Conservation (phyloP, 805 yeast genomes). For the Wickerhamomyces ciferrii region DNA sequence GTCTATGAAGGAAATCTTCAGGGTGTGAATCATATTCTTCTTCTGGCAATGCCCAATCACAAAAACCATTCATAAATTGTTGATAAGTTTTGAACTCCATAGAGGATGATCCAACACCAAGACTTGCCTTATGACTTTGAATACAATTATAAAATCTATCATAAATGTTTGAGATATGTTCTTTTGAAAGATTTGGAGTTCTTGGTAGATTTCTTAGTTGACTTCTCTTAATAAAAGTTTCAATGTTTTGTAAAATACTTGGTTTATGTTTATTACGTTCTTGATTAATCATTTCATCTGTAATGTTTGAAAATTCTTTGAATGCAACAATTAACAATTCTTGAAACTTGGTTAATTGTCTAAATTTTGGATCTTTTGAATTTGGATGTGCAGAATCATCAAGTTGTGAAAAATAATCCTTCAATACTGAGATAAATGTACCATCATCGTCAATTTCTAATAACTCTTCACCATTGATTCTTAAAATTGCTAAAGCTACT, state of each 20-base stretch:
- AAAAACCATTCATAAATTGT: slow-evolving; percentile 70
- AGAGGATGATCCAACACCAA: slow-evolving; percentile 52
- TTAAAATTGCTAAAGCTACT: slow-evolving; percentile 85
- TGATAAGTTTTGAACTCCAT: slow-evolving; percentile 73
- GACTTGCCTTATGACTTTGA: slow-evolving; percentile 51
- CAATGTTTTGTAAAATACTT: slow-evolving; percentile 79
- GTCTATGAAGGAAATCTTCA: slow-evolving; percentile 48
- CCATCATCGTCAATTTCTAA: slow-evolving; percentile 87
- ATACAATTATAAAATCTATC: slow-evolving; percentile 80
- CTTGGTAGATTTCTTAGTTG: slow-evolving; percentile 84
- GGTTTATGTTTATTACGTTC: slow-evolving; percentile 69
- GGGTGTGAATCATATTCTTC: slow-evolving; percentile 31
- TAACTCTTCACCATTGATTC: slow-evolving; percentile 82
- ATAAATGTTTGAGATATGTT: slow-evolving; percentile 65
- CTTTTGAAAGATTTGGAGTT: slow-evolving; percentile 51
- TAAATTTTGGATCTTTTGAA: slow-evolving; percentile 56
- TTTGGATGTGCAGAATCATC: slow-evolving; percentile 78
- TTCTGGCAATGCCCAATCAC: slow-evolving; percentile 62
- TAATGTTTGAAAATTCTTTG: slow-evolving; percentile 78
- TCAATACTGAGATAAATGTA: slow-evolving; percentile 77
- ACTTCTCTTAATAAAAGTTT: slow-evolving; percentile 85
- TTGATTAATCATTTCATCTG: slow-evolving; percentile 66
- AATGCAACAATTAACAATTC: slow-evolving; percentile 88
- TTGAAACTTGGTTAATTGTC: slow-evolving; percentile 78
- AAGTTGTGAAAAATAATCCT: slow-evolving; percentile 71